Evolutionary conservation across 805 yeast species (phyloP), one percentile per base, ranked within the genome.

Genomic region (Vanderwaltozyma polyspora): DNA sequence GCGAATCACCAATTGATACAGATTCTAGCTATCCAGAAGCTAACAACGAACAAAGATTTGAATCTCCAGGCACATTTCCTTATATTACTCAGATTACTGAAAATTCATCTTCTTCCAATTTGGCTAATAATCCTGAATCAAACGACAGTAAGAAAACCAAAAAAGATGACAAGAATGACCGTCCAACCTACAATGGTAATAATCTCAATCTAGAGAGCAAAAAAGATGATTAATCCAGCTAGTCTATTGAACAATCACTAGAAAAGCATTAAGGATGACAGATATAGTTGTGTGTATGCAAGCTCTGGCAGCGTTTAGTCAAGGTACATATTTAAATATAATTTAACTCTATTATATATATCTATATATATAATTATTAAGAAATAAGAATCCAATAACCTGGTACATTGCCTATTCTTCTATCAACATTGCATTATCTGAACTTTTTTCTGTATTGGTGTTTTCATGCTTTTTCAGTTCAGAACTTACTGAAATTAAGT

Each of bases 131-230:
- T 34, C 43, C 41, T 19, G 49, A 51, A 24, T 52, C 48, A 14
- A 49, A 51, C 29, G 44, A 51, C 13, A 51, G 44, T 23, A 47
- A 46, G 29, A 44, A 45, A 11, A 46, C 55, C 10, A 52, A 53
- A 17, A 41, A 46, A 7, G 47, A 49, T 5, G n/a, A n/a, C n/a
- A n/a, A n/a, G n/a, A 62, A 60, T 14, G 67, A 65, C 16, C 55
- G 70, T 24, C 49, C 60, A 19, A 70, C 76, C 1, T 76, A 72
- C 45, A 75, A 76, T 45, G 81, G 80, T 1, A 76, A 75, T 46
- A 64, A 61, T 13, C 49, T 72, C 25, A 66, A 64, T 40, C 45
- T 76, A 31, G 75, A 74, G 43, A 52, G 49, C 36, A 51, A 49
- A 15, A 44, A 49, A 16, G 76, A 72, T 42, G 72, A 72, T 23